Base-by-base conservation (phyloP, 2,329 filamentous ascomycete species). In the Torrubiella hemipterigena region DNA sequence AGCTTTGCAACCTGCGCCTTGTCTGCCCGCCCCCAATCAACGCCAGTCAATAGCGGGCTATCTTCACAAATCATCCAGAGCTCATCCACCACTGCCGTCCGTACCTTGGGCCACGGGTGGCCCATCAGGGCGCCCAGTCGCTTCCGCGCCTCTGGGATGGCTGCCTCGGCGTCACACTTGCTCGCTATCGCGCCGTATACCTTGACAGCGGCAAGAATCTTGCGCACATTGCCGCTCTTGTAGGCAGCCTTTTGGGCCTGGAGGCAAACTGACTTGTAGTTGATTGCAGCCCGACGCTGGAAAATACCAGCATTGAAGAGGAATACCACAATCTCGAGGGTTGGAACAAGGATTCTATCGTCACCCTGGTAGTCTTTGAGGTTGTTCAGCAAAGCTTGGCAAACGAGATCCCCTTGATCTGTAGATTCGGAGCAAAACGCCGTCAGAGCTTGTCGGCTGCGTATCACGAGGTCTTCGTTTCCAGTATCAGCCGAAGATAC, bases 71-170 rank as follows among this genome's bases (percentile, higher is more conserved):
- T 42, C 13, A 50, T 56, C 69, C 68, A 79, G 20, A 79, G 49
- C 51, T 73, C 70, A 42, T 80, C 75, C 5, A 73, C 64, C 12
- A 73, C 73, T 27, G 63, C 50, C 37, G 55, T 68, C 37, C 77
- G 58, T 42, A 93, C 75, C 45, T 72, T 71, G 6, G 87, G 85
- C 64, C 84, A 94, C 1, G 84, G 83, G 59, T 94, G 89, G 35
- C 74, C 55, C 39, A 94, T 59, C 61, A 94, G 72, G 15, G 69
- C 74, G 0, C 70, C 69, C 24, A 95, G 58, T 50, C 86, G 82
- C 48, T 69, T 75, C 32, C 76, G 54, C 4, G 79, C 80, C 35
- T 61, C 60, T 7, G 59, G 55, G 7, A 72, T 56, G 1, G 59
- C 58, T 16, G 37, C 39, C 17, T 44, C 42, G 10, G 19, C 22